A percentile compares a stretch with the other conserved stretches of the same genome.
Conservation (phyloP, 2,329 filamentous ascomycete genomes). For the Rosellinia necatrix region DNA sequence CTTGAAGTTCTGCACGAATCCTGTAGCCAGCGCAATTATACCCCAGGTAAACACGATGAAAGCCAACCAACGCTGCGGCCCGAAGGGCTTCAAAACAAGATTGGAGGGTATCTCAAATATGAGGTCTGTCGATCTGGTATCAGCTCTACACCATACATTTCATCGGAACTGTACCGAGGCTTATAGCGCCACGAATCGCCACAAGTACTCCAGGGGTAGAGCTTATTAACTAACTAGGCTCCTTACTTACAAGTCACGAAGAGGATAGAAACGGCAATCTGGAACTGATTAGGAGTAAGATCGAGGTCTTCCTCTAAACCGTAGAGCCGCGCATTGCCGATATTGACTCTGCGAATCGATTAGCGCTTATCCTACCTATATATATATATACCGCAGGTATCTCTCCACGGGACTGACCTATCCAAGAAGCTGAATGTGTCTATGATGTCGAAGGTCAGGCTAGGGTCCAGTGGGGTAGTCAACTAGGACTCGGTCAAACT, state of each 20-base stretch:
- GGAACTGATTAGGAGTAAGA: slow-evolving; percentile 68
- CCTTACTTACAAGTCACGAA: slow-evolving; percentile 62
- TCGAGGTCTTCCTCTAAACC: slow-evolving; percentile 65
- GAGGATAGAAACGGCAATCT: slow-evolving; percentile 68
- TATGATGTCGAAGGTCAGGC: slow-evolving; percentile 14
- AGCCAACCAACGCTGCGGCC: slow-evolving; percentile 65
- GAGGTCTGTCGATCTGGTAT: slow-evolving; percentile 41
- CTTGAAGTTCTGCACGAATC: slow-evolving; percentile 68
- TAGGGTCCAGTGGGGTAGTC: not conserved
- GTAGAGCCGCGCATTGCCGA: slow-evolving; percentile 72
- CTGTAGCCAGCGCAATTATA: slow-evolving; percentile 70
- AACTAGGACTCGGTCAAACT: slow-evolving; percentile 10
- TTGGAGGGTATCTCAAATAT: slow-evolving; percentile 69
- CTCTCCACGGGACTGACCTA: slow-evolving; percentile 50
- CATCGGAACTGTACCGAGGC: not conserved
- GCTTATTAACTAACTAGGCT: slow-evolving; percentile 32
- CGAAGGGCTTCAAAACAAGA: slow-evolving; percentile 65
- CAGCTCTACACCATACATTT: not conserved
- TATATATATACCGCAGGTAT: not conserved
- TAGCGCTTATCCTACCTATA: not conserved
- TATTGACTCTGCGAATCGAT: slow-evolving; percentile 61
- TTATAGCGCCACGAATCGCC: not conserved
- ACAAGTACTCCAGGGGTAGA: not conserved
- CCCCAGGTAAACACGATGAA: slow-evolving; percentile 70
- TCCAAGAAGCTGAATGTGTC: slow-evolving; percentile 77